Base-by-base conservation (phyloP, 495 filamentous ascomycete species). In the Podospora bellae-mahoneyi region DNA sequence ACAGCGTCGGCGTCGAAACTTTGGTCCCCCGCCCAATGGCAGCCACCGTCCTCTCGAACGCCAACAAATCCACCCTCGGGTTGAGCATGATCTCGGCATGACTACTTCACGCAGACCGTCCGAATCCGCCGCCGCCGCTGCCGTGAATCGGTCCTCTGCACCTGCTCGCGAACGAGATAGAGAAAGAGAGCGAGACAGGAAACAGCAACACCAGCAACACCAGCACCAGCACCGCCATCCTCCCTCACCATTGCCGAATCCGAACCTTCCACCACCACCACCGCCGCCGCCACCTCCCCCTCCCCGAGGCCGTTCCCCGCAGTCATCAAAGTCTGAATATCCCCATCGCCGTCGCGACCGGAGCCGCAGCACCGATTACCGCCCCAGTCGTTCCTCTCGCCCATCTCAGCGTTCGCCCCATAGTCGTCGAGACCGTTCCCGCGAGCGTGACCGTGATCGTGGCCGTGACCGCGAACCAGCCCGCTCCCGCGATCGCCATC, bases 11-110 rank as follows among this genome's bases (percentile, higher is more conserved):
- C 68, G 68, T 71, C 72, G 75, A 74, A 53, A 72, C 68, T 67
- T 70, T 70, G 75, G 69, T 75, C 69, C 75, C 71, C 69, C 74
- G 68, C 73, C 77, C 74, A 75, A 78, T 75, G 77, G 76, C 76
- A 73, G 57, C 69, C 71, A 65, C 76, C 67, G 65, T 66, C 65
- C 55, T 68, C 69, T 64, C 66, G 66, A 74, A 61, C 65, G 62
- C 67, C 68, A 70, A 60, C 76, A 71, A 68, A 67, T 69, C 59
- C 74, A 64, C 68, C 68, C 71, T 66, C 73, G 60, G 63, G 62
- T 71, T 67, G 67, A 72, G 64, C 69, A 75, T 77, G 76, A 73
- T 53, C 72, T 75, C 71, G 76, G 76, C 73, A 79, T 79, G 77
- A 79, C 71, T 75, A 72, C 77, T 76, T 73, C 71, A 78, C 76